Evolutionary conservation across 2,329 filamentous ascomycete species (phyloP), one percentile per base, ranked within the genome.

Genomic region (Apiospora saccharicola): DNA sequence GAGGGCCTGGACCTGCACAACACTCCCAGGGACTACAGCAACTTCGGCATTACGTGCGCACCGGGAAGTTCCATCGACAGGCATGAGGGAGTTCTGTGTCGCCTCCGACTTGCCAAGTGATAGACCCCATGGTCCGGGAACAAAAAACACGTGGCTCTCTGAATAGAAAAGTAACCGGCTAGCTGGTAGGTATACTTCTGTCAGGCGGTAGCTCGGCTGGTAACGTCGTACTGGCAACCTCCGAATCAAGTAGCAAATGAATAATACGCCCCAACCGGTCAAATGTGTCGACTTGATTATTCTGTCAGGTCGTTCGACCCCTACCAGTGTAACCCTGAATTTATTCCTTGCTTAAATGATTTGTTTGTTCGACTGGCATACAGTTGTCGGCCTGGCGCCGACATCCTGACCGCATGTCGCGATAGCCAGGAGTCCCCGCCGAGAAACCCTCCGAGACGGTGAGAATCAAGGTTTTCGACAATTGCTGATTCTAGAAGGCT

Each of bases 1-100:
- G 68, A 70, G 68, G 68, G 68, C 46, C 14, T 70, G 24, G 68
- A 70, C 47, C 26, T 57, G 30, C 34, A 41, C 47, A 51, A 24
- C 22, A 26, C 68, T 4, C 37, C 46, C 4, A 41, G 47, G n/a
- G 68, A 57, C 34, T 57, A 44, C 68, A 51, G 49, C 26, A 69
- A 49, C 67, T 69, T 69, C 16, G 67, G 67, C 67, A 30, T 69
- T 34, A 37, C 47, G 19, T 69, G 67, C 34, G 44, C 67, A 13
- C 67, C 67, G 3, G 67, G 67, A 4, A 69, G 67, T 22, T 49
- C 67, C 26, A 46, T 49, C 7, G 67, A 49, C n/a, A 46, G 67
- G 3, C 43, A 49, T 8, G 44, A 69, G 4, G 67, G 67, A 16
- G 67, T 69, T 44, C 7, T 70, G 4, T 70, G 68, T 47, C 68